A percentile compares a stretch with the other conserved stretches of the same genome.
phyloP scores from a whole-genome alignment of 495 filamentous ascomycete genomes.

The Podospora pseudoanserina region DNA sequence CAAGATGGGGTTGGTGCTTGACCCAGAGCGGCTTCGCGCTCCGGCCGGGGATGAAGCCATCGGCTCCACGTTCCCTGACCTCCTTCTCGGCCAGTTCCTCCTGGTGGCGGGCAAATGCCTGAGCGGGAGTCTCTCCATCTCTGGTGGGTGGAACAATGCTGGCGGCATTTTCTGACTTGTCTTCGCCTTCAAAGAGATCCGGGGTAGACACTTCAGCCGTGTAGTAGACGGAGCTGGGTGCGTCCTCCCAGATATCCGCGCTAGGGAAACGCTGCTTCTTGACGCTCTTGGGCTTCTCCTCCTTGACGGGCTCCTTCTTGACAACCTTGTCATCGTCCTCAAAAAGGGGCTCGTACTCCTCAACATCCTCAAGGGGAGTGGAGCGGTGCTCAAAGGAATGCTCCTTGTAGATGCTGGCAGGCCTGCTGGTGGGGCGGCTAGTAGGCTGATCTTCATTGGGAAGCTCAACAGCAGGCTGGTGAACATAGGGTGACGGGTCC shows the following conservation, averaged over 20 bases:
- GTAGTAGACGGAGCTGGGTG: conserved; percentile 79
- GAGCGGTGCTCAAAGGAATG: conserved; percentile 46
- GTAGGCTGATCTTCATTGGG: conserved; percentile 37
- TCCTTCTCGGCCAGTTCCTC: conserved; percentile 54
- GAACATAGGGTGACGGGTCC: conserved; percentile 53
- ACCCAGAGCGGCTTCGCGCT: conserved; percentile 46
- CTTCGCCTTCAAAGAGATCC: conserved; percentile 59
- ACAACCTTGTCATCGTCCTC: conserved; percentile 64
- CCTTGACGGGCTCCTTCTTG: conserved; percentile 44
- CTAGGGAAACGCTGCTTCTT: conserved; percentile 82
- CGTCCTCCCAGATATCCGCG: conserved; percentile 95
- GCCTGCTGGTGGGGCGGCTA: conserved; percentile 71
- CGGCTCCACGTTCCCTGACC: conserved; percentile 31
- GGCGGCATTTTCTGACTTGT: conserved; percentile 41
- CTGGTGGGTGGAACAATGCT: conserved; percentile 28
- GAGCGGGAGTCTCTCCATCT: conserved; percentile 47
- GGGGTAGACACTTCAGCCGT: conserved; percentile 83
- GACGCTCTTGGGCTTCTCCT: conserved; percentile 55
- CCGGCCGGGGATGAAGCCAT: conserved; percentile 45
- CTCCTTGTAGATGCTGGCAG: conserved; percentile 53
- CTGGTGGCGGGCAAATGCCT: conserved; percentile 52
- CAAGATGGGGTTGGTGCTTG: conserved; percentile 41
- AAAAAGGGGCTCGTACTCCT: conserved; percentile 95
- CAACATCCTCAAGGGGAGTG: conserved; percentile 81
- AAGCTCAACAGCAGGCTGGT: conserved; percentile 67